Conservation (phyloP, 306 rosid genomes). For the Pachyrhizus erosus region DNA sequence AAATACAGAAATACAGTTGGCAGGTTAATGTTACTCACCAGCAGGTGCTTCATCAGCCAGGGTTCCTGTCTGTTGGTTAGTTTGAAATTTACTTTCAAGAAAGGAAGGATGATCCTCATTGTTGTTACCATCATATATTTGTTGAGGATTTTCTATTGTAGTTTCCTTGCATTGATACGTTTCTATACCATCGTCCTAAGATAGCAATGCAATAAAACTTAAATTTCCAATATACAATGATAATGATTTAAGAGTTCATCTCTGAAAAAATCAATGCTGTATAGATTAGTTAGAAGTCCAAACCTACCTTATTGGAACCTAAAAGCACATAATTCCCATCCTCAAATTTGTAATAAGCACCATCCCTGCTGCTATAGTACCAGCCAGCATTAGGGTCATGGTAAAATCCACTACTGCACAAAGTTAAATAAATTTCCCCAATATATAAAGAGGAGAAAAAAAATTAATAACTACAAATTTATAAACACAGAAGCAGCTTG, state of each 20-base stretch:
- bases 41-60: conserved; percentile 37
- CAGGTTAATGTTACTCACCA: conserved; percentile 50
- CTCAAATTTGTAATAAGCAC: conserved; percentile 78
- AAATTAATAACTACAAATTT: neutral
- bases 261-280: neutral
- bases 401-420: conserved; percentile 84
- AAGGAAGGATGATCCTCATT: conserved; percentile 45
- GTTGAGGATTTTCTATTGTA: conserved; percentile 42
- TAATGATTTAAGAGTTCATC: neutral
- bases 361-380: conserved; percentile 79
- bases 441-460: neutral
- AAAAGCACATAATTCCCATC: conserved; percentile 85
- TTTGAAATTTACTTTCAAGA: conserved; percentile 40
- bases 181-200: conserved; percentile 55
- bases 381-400: conserved; percentile 89
- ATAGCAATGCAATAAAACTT: neutral
- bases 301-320: conserved; percentile 52
- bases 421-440: conserved; percentile 32
- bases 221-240: conserved; percentile 31
- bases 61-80: conserved; percentile 42
- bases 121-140: conserved; percentile 11
- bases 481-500: neutral
- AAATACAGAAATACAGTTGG: conserved; percentile 7
- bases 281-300: neutral
- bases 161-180: conserved; percentile 37